Evolutionary conservation across 2,329 filamentous ascomycete species (phyloP).

Genomic region (Lecanosticta acicola): DNA sequence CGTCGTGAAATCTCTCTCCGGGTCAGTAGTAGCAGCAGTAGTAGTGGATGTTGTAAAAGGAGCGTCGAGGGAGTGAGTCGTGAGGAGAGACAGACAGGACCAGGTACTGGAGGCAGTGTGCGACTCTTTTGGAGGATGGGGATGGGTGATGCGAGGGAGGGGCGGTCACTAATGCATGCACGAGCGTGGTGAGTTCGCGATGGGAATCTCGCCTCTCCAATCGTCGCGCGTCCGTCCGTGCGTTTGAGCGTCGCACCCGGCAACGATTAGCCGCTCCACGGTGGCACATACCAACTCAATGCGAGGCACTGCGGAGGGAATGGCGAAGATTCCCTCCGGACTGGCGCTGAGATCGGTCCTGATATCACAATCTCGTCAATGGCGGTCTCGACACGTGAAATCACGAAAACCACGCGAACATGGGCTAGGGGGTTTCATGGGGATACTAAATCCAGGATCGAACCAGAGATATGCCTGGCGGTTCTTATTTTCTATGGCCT

Average conservation of each 20-base stretch:
- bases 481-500: too few relatives aligned
- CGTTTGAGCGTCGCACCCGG: conserved; percentile 1
- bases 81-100: neutral
- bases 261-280: conserved; percentile 3
- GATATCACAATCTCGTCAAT: neutral
- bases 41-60: conserved; percentile 1
- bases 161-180: conserved; percentile 8
- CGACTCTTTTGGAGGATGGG: neutral
- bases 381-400: neutral
- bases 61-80: neutral
- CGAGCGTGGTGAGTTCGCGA: conserved; percentile 17
- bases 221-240: conserved; percentile 5
- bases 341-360: neutral
- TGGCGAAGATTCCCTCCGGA: too few relatives aligned
- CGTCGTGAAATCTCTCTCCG: too few relatives aligned
- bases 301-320: conserved; percentile 4
- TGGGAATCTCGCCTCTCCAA: conserved; percentile 10
- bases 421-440: too few relatives aligned
- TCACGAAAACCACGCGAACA: conserved; percentile 3
- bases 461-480: too few relatives aligned
- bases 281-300: conserved; percentile 2
- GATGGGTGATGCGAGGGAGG: neutral
- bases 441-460: too few relatives aligned
- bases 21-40: too few relatives aligned
- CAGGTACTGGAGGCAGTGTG: neutral